Evolutionary conservation across 306 rosid genomes (phyloP), one percentile per base, ranked within the genome.

Genomic region (Pyrus bretschneideri): DNA sequence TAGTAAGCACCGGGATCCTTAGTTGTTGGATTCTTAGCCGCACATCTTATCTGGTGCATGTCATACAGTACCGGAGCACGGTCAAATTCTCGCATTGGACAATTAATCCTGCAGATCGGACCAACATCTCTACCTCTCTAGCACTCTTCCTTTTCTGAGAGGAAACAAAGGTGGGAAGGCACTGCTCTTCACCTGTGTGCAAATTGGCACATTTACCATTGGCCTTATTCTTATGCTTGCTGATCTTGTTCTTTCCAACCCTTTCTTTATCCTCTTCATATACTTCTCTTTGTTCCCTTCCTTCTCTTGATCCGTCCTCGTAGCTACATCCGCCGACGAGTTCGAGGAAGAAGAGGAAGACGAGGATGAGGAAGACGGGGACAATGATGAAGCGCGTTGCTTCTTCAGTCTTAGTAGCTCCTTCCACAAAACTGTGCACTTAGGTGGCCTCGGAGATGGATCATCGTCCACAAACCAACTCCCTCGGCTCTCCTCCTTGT

Each of bases 391-490:
- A 68, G 97, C 86, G 2, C 97, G 92, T 75, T 96, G 98, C 89
- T 96, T 96, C 96, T 86, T 96, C 90, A 96, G 89, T 87, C 94
- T 90, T 49, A 96, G 74, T 25, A 96, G 88, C 85, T 96, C 99
- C 82, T 96, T 96, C 99, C 99, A 96, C 30, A 96, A 76, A 76
- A 96, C 96, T 31, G 99, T 93, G 82, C 99, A 96, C 83, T 91
- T 96, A 4, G 99, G 98, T 59, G 99, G 99, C 76, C 99, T 91
- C 4, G 99, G 97, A 82, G 99, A 96, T 1, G 99, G 99, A 73
- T 96, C 97, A 67, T 96, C 99, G 81, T 96, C 99, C 23, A 91
- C 91, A 85, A 93, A 93, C 98, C 99, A 96, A 65, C 80, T 90
- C 38, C 81, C 95, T 87, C 96, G 89, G 52, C 44, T 86, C 54